Evolutionary conservation across 2,329 filamentous ascomycete genomes (phyloP).

Genomic region (Hypoxylon sp.): DNA sequence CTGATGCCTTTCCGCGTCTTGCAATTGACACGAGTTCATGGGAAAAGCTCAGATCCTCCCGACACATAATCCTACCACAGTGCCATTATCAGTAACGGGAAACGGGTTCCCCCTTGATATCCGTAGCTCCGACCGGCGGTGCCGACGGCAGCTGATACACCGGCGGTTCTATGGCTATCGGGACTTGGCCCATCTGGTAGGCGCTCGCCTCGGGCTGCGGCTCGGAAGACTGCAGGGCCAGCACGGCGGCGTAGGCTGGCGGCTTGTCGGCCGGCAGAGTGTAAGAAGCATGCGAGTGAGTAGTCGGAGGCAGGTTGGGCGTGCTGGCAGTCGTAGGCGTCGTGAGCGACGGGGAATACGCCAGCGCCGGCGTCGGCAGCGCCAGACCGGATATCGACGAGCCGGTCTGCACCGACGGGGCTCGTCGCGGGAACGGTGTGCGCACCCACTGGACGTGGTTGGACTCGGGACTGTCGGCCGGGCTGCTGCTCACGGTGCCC

Average conservation of each 20-base stretch:
- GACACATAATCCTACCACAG: background rate
- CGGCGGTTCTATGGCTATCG: conserved; percentile 18
- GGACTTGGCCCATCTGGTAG: conserved; percentile 40
- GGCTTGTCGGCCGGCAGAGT: conserved; percentile 28
- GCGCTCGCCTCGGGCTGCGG: conserved; percentile 34
- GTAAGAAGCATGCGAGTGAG: conserved; percentile 8
- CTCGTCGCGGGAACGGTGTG: conserved; percentile 28
- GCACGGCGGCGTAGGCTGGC: conserved; percentile 26
- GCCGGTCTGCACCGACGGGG: conserved; percentile 25
- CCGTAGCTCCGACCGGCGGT: conserved; percentile 12
- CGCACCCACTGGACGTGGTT: conserved; percentile 24
- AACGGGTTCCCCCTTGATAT: conserved; percentile 36
- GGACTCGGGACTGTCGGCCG: conserved; percentile 7
- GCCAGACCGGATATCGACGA: conserved; percentile 37
- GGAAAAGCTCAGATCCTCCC: no score
- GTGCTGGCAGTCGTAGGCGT: conserved; percentile 7
- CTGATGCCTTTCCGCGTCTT: background rate
- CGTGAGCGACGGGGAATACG: conserved; percentile 30
- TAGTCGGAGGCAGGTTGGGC: conserved; percentile 19
- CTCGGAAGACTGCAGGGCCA: conserved; percentile 32
- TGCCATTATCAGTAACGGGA: conserved; percentile 37
- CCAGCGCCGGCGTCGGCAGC: conserved; percentile 33
- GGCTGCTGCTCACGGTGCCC: conserved; percentile 3
- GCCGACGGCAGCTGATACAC: conserved; percentile 32
- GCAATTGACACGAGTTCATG: background rate